Evolutionary conservation across 169 alveolate genomes (phyloP).

Genomic region (Eimeria maxima): DNA sequence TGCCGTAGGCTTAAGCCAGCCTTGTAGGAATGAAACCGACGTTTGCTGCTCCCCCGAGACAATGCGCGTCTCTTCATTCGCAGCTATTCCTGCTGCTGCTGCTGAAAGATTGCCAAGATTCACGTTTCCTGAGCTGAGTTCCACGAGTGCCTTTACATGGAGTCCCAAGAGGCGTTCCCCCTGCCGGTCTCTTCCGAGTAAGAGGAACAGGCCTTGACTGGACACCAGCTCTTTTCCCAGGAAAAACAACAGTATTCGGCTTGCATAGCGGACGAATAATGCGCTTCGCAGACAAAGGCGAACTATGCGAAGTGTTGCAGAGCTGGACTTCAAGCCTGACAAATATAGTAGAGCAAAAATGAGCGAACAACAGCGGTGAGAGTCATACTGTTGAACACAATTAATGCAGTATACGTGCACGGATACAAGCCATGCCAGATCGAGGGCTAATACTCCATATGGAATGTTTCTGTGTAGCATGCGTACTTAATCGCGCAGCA

Average conservation of each 20-base stretch:
- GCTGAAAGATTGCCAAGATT: conserved; percentile 30
- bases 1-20: background rate
- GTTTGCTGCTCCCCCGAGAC: background rate
- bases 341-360: background rate
- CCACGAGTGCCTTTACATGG: conserved; percentile 31
- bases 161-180: conserved; percentile 10
- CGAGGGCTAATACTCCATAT: background rate
- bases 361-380: background rate
- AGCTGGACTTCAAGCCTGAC: conserved; percentile 40
- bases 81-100: conserved; percentile 22
- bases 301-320: conserved; percentile 4
- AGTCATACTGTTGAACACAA: background rate
- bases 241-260: background rate
- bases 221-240: conserved; percentile 26
- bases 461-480: background rate
- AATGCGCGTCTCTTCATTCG: conserved; percentile 6
- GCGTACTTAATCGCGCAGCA: conserved; percentile 29
- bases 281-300: background rate
- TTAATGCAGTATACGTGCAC: background rate
- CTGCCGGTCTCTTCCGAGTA: background rate
- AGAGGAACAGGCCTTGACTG: background rate
- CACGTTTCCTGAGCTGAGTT: conserved; percentile 37
- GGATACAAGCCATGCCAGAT: background rate
- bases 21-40: conserved; percentile 3
- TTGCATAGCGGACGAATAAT: background rate